Evolutionary conservation across 73 alveolate genomes (phyloP).

Genomic region (Blepharisma stoltei): DNA sequence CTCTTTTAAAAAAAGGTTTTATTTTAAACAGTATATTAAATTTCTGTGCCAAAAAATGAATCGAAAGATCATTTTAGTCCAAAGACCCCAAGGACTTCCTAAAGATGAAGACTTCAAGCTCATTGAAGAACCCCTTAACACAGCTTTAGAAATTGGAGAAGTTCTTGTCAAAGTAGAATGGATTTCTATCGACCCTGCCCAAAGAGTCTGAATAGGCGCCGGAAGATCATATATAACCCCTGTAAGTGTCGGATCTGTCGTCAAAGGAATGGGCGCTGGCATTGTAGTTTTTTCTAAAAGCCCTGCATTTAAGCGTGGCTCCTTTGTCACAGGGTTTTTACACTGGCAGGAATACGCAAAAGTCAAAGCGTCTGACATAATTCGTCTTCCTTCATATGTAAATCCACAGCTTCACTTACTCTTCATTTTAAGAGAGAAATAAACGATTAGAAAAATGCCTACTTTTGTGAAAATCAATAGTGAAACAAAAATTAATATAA

Average conservation of each 20-base stretch:
- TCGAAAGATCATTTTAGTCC: background rate
- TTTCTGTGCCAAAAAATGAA: background rate
- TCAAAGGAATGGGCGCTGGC: slow-evolving; percentile 13
- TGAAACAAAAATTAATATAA: too few species aligned
- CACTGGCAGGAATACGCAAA: slow-evolving; percentile 23
- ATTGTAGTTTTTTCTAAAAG: background rate
- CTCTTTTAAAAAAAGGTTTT: too few species aligned
- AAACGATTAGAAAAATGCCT: too few species aligned
- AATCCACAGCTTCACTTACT: slow-evolving; percentile 1
- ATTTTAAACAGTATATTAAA: too few species aligned
- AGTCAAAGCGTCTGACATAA: background rate
- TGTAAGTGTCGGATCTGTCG: background rate
- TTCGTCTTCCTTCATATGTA: slow-evolving; percentile 4
- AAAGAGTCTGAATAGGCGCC: slow-evolving; percentile 10
- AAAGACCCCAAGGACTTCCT: background rate
- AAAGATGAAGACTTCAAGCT: slow-evolving; percentile 1
- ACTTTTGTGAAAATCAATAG: too few species aligned
- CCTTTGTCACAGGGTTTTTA: slow-evolving; percentile 2
- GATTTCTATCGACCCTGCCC: slow-evolving; percentile 24
- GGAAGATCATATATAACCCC: slow-evolving; percentile 4
- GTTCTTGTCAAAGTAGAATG: slow-evolving; percentile 24
- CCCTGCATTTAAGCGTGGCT: background rate
- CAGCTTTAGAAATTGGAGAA: slow-evolving; percentile 11
- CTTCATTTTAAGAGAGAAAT: too few species aligned
- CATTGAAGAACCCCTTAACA: background rate